Evolutionary conservation across 2,329 filamentous ascomycete species (phyloP).

Genomic region (Diplodia mutila): DNA sequence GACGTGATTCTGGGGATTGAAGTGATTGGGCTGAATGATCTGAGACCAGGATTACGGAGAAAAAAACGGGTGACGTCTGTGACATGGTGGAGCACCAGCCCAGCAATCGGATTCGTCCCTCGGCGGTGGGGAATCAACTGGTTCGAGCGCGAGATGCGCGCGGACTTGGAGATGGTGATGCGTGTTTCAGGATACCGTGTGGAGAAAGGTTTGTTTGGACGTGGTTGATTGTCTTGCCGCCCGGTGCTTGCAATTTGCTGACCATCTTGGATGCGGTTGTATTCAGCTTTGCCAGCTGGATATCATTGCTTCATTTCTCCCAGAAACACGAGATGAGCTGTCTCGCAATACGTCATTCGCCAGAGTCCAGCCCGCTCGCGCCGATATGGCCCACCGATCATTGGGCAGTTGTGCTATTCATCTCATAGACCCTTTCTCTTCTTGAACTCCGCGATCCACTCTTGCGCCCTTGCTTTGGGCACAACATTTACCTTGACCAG

Average conservation of each 20-base stretch:
- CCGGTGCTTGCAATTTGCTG: neutral
- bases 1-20: neutral
- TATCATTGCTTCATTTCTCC: neutral
- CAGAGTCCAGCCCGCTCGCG: neutral
- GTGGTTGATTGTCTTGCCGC: constrained; percentile 10
- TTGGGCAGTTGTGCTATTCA: neutral
- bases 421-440: constrained; percentile 57
- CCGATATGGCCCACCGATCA: neutral
- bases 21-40: neutral
- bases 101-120: constrained; percentile 17
- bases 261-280: neutral
- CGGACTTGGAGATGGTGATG: constrained; percentile 7
- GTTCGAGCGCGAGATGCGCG: constrained; percentile 1
- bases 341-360: neutral
- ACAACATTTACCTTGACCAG: constrained; percentile 82
- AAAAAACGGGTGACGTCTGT: neutral
- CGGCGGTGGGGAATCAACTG: neutral
- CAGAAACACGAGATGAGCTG: neutral
- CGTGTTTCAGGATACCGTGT: constrained; percentile 11
- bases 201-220: neutral
- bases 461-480: constrained; percentile 68
- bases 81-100: constrained; percentile 12
- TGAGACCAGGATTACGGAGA: constrained; percentile 11
- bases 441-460: constrained; percentile 88
- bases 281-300: neutral